phyloP scores from a whole-genome alignment of 2,329 filamentous ascomycete species.

The Colletotrichum agaves region DNA sequence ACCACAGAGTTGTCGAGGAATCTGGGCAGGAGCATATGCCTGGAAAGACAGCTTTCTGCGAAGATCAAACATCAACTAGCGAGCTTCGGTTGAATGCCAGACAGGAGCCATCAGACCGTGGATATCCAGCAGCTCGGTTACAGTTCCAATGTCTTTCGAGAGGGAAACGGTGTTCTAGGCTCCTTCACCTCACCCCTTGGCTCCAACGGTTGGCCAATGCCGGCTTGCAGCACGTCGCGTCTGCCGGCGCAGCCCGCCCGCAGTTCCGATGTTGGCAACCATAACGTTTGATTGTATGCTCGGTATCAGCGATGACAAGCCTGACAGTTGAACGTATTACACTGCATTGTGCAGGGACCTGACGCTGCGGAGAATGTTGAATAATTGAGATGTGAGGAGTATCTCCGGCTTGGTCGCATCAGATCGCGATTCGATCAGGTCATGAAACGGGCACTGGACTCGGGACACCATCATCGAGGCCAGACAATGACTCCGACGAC shows the following conservation, averaged over 20 bases:
- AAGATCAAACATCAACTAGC: no score
- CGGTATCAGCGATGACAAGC: constrained; percentile 26
- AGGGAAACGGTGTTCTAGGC: constrained; percentile 31
- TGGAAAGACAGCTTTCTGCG: no score
- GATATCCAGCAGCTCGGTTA: constrained; percentile 23
- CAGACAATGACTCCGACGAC: not conserved
- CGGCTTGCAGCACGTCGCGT: constrained; percentile 32
- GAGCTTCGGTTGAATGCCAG: no score
- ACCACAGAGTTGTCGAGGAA: not conserved
- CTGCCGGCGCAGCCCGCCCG: constrained; percentile 37
- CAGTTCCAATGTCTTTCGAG: constrained; percentile 29
- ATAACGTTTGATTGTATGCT: constrained; percentile 21
- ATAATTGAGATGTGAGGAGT: constrained; percentile 32
- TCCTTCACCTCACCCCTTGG: constrained; percentile 25
- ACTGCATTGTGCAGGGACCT: constrained; percentile 38
- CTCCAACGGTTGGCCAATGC: constrained; percentile 29
- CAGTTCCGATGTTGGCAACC: constrained; percentile 34
- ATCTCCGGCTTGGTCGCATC: constrained; percentile 28
- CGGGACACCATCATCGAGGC: not conserved
- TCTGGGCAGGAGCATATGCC: not conserved
- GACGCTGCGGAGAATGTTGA: constrained; percentile 18
- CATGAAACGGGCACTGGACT: not conserved
- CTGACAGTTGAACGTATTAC: constrained; percentile 21
- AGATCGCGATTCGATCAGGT: constrained; percentile 29
- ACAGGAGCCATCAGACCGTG: constrained; percentile 6